Percentiles rank a stretch among this genome's conserved stretches.
These are phyloP conservation scores for Hypomyces perniciosus DNA, from an alignment of 2,329 filamentous ascomycete genomes.

Conservation along the genomic window DNA sequence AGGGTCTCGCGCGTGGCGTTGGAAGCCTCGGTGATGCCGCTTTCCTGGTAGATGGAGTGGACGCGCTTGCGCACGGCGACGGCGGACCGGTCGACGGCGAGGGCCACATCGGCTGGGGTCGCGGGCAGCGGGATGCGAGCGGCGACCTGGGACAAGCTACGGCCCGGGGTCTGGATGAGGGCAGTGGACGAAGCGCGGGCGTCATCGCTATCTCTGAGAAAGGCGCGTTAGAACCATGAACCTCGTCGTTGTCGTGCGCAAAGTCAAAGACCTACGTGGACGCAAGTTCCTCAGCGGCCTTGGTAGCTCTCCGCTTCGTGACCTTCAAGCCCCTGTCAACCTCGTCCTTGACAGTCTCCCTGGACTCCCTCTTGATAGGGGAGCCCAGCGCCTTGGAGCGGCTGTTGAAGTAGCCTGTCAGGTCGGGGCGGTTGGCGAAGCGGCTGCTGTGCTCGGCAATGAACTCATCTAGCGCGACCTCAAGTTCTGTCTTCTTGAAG, in stretches of 20 bases:
- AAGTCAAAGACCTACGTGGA: constrained; percentile 35
- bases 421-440: constrained; percentile 55
- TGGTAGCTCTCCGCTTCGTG: constrained; percentile 40
- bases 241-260: not conserved
- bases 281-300: constrained; percentile 40
- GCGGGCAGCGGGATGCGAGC: constrained; percentile 67
- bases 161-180: constrained; percentile 44
- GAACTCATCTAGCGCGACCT: constrained; percentile 65
- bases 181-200: constrained; percentile 36
- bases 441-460: constrained; percentile 62
- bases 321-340: constrained; percentile 37
- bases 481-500: constrained; percentile 74
- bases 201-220: constrained; percentile 23
- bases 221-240: constrained; percentile 3
- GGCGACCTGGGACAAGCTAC: constrained; percentile 47
- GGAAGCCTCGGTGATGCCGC: constrained; percentile 60
- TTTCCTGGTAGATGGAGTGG: constrained; percentile 56
- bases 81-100: constrained; percentile 67
- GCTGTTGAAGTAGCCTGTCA: constrained; percentile 71
- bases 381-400: constrained; percentile 55
- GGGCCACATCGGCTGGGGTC: constrained; percentile 71
- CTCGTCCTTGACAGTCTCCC: constrained; percentile 32
- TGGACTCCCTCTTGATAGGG: constrained; percentile 53
- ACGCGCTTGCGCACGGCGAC: constrained; percentile 61
- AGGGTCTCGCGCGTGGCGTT: constrained; percentile 62